Conservation (phyloP, 2,329 filamentous ascomycete genomes). For the Xylaria sp. region DNA sequence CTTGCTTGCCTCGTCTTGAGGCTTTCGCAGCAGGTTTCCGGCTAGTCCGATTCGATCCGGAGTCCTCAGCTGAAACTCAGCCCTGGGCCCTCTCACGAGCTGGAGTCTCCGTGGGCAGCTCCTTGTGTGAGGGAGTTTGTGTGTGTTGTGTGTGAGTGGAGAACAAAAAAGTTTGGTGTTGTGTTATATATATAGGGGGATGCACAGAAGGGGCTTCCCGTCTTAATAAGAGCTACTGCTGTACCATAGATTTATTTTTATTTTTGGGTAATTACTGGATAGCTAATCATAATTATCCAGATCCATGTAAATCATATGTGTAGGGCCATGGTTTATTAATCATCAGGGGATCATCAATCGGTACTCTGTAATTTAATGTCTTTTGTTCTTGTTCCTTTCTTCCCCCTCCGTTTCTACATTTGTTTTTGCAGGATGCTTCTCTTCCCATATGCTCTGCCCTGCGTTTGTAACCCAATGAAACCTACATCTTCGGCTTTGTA, state of each 20-base stretch:
- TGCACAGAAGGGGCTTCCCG: background rate
- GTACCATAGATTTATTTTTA: background rate
- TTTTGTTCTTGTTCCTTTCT: background rate
- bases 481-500: background rate
- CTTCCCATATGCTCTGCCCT: no score
- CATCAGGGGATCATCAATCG: no score
- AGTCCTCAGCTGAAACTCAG: conserved; percentile 24
- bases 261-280: background rate
- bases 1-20: background rate
- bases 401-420: background rate
- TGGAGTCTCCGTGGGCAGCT: background rate
- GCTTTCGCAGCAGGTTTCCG: conserved; percentile 7
- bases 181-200: background rate
- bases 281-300: no score
- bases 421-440: no score
- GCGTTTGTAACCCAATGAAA: background rate
- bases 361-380: no score
- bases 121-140: background rate
- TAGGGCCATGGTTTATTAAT: no score
- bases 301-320: no score
- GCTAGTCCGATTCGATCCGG: conserved; percentile 22
- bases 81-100: conserved; percentile 5
- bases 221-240: background rate
- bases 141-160: no score
- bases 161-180: no score